phyloP scores from a whole-genome alignment of 805 yeast genomes.

The Saccharomycopsis capsularis region DNA sequence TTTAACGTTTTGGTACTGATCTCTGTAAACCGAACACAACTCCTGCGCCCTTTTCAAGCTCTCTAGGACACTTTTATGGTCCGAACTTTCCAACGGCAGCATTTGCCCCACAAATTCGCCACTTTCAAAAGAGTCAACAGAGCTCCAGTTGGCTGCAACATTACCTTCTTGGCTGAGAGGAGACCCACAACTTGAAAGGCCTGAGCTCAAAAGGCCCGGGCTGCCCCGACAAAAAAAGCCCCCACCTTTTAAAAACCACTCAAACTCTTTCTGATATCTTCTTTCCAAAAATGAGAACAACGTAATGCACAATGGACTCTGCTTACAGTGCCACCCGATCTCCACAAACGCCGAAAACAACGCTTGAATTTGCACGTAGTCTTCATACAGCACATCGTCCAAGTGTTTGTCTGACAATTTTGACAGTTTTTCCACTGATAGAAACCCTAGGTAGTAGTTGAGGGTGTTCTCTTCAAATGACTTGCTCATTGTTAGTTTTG shows the following conservation, averaged over 20 bases:
- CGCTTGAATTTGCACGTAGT: neutral
- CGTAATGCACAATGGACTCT: slow-evolving; percentile 2
- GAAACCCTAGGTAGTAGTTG: neutral
- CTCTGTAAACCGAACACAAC: no score
- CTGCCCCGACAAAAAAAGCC: neutral
- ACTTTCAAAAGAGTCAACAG: no score
- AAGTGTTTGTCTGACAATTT: no score
- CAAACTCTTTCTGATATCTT: neutral
- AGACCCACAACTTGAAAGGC: neutral
- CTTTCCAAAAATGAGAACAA: slow-evolving; percentile 2
- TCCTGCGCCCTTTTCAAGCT: no score
- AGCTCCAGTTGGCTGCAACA: no score
- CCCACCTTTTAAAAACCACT: neutral
- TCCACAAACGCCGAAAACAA: neutral
- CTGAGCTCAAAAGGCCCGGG: neutral
- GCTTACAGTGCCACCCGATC: neutral
- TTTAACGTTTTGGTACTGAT: no score
- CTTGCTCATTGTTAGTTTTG: neutral
- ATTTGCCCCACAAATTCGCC: neutral
- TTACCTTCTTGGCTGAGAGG: neutral
- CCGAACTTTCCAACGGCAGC: no score
- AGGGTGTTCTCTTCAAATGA: neutral
- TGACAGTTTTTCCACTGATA: no score
- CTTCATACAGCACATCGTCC: neutral
- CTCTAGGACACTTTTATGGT: no score